Base-by-base conservation (phyloP, 768 basidiomycete genomes). In the Pulveroboletus sp. region DNA sequence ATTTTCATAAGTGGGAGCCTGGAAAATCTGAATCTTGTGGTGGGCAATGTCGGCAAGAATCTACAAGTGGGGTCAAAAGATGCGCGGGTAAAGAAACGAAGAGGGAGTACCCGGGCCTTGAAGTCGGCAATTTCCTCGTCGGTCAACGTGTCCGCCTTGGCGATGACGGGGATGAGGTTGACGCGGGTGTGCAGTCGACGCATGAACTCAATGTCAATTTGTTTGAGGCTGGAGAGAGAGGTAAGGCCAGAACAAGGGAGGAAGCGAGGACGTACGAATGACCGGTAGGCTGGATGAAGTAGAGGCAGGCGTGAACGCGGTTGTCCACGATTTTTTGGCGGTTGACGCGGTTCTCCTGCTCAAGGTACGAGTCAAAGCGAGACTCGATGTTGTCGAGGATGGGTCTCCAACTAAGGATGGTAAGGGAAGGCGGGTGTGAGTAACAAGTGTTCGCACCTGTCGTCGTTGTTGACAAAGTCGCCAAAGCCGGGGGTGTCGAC, bases 401-500 rank as follows among this genome's bases (percentile, higher is more conserved):
- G 44, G 97, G 97, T 69, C 90, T 94, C 97, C 97, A 99, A 69
- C 95, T 97, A 57, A 20, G 45, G 40, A 53, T 48, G 56, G 61
- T 55, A 27, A 57, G 54, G 53, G 36, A 58, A 54, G 17, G 41
- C 44, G 43, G 29, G 19, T 24, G 33, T 17, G 34, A 41, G 58
- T 20, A 16, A 43, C 36, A 62, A 54, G 45, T 40, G 59, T 56
- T 56, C 72, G 56, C 54, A 92, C 93, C 94, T 94, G 64, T 97
- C 93, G 60, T 97, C 92, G 69, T 99, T 99, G 78, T 99, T 97
- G 65, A 98, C 94, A 69, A 97, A 98, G 69, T 99, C 97, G 52
- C 97, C 97, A 64, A 97, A 99, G 29, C 97, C 97, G 48, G 97
- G 97, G 24, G 94, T 99, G 68, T 99, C 97, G 55, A 99, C 97